A percentile compares a stretch with the other conserved stretches of the same genome.
phyloP scores from a whole-genome alignment of 176 grass and related monocot species.

The maize (Zea mays) region DNA sequence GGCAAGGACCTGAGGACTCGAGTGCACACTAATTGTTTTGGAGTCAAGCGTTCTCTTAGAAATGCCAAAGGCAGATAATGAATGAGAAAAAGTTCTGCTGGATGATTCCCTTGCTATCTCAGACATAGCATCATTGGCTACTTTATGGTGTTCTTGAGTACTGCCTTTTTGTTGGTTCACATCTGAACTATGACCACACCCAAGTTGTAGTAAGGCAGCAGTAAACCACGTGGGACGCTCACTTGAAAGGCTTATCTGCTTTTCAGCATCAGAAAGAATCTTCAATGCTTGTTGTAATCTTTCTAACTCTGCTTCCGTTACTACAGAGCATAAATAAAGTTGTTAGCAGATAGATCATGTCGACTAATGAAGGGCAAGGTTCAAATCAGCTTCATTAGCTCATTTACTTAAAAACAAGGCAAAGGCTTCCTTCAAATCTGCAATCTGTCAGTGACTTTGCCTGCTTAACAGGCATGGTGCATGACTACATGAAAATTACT shows the following conservation, averaged over 20 bases:
- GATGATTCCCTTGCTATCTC: slow-evolving; percentile 39
- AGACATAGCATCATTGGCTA: slow-evolving; percentile 38
- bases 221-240: slow-evolving; percentile 86
- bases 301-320: slow-evolving; percentile 76
- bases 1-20: slow-evolving; percentile 35
- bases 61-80: slow-evolving; percentile 32
- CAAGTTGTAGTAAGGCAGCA: slow-evolving; percentile 74
- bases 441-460: neutral
- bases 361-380: neutral
- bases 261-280: slow-evolving; percentile 92
- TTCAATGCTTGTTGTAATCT: slow-evolving; percentile 79
- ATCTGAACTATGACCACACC: slow-evolving; percentile 57
- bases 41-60: slow-evolving; percentile 32
- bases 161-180: slow-evolving; percentile 43
- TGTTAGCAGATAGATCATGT: slow-evolving; percentile 6
- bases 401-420: neutral
- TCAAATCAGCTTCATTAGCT: neutral
- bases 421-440: neutral
- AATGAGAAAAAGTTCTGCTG: slow-evolving; percentile 37
- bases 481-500: neutral
- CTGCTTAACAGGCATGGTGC: neutral
- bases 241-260: slow-evolving; percentile 75
- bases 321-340: slow-evolving; percentile 35
- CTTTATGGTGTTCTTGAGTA: slow-evolving; percentile 45
- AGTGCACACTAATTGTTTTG: slow-evolving; percentile 26